A percentile compares a stretch with the other conserved stretches of the same genome.
Evolutionary conservation across 148 eudicot genomes (phyloP).

Genomic region (Fagopyrum homotropicum): DNA sequence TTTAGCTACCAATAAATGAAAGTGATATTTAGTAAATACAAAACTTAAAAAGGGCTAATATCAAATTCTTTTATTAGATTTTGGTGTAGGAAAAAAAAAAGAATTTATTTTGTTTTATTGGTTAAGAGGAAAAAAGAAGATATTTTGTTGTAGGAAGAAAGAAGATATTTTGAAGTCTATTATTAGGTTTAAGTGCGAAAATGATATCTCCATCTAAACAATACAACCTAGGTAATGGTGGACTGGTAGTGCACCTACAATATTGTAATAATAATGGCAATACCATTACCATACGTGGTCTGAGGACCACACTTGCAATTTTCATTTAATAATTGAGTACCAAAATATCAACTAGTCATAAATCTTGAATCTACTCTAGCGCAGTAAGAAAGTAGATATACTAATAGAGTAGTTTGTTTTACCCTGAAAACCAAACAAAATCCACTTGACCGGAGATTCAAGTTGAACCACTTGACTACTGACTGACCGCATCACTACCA

Average conservation of each 20-base stretch:
- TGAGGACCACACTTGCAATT: background rate
- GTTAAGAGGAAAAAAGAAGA: no score
- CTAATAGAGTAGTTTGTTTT: background rate
- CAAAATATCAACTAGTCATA: background rate
- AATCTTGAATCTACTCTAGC: background rate
- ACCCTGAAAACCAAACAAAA: constrained; percentile 6
- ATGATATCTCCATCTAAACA: background rate
- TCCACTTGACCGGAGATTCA: background rate
- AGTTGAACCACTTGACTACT: background rate
- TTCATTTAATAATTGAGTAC: background rate
- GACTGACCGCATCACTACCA: background rate
- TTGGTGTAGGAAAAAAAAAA: no score
- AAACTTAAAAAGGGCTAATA: no score
- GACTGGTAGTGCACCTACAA: background rate
- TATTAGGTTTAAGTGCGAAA: no score
- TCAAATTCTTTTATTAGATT: no score
- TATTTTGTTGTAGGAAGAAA: no score
- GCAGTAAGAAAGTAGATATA: background rate
- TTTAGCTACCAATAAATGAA: no score
- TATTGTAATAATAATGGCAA: background rate
- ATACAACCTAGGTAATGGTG: background rate
- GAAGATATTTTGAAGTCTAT: no score
- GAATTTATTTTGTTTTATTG: no score
- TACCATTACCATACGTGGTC: background rate
- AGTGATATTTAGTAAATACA: no score